These are phyloP conservation scores for Ustilago nuda DNA, from an alignment of 1,284 basidiomycete species.

Conservation along the genomic window DNA sequence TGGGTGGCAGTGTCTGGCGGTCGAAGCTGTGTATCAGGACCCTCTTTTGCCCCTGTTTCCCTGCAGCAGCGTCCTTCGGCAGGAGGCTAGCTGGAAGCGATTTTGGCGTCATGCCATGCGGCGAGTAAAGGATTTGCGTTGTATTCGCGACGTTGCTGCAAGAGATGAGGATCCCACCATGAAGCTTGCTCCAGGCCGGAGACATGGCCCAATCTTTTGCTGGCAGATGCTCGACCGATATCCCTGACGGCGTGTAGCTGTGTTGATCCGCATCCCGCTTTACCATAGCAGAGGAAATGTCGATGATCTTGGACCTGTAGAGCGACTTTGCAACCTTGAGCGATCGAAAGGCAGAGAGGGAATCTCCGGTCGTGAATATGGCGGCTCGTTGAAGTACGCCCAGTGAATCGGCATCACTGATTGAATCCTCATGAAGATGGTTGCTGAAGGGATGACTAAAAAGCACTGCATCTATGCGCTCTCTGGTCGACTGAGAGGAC, in stretches of 20 bases:
- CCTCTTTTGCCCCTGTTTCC: background rate
- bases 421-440: slow-evolving; percentile 40
- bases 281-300: slow-evolving; percentile 15
- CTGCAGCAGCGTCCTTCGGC: background rate
- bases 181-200: slow-evolving; percentile 40
- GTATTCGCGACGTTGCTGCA: background rate
- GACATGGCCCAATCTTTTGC: slow-evolving; percentile 37
- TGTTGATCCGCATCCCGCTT: slow-evolving; percentile 16
- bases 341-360: slow-evolving; percentile 21
- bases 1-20: slow-evolving; percentile 37
- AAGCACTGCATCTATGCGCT: slow-evolving; percentile 32
- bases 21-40: slow-evolving; percentile 49
- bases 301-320: slow-evolving; percentile 9
- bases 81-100: slow-evolving; percentile 21
- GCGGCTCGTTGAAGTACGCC: slow-evolving; percentile 16
- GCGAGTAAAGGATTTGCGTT: slow-evolving; percentile 34
- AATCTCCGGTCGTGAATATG: slow-evolving; percentile 39
- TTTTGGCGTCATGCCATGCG: slow-evolving; percentile 35
- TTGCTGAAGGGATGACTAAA: slow-evolving; percentile 46
- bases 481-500: background rate
- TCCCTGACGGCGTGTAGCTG: slow-evolving; percentile 9
- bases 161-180: slow-evolving; percentile 32
- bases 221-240: slow-evolving; percentile 23
- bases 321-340: slow-evolving; percentile 11
- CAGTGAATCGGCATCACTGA: slow-evolving; percentile 19